Base-by-base conservation (phyloP, 176 grass and related monocot genomes). In the Oropetium thomaeum region DNA sequence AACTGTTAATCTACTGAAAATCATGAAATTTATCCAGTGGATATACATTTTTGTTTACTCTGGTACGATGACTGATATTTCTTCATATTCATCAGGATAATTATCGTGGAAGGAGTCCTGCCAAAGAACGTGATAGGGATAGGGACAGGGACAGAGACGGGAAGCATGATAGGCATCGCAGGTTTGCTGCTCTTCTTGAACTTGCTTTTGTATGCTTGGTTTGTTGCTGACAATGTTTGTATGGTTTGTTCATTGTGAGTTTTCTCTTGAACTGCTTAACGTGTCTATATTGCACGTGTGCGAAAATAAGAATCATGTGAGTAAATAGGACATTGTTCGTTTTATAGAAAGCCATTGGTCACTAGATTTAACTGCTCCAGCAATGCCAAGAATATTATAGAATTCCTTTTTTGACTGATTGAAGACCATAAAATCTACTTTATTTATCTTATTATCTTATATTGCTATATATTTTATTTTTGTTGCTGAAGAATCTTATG, bases 71-170 rank as follows among this genome's bases (percentile, higher is more conserved):
- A 79, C 57, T 60, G 3, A 27, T 74, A 26, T 74, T 84, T 58
- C n/a, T 17, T n/a, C 10, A 7, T 72, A 53, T 69, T 61, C 73
- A 57, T 31, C 73, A 99, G 89, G 92, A 84, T 34, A 70, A 86
- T 55, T 78, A 92, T 79, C 86, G 59, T 77, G 96, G 96, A 74
- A 86, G 96, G 62, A 99, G 87, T 60, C 89, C 84, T n/a, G 62
- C 69, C 26, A 86, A 79, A 75, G 95, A 93, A 43, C 72, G 84
- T 41, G 96, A 93, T 23, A 62, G 79, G 13, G 91, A 96, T 23
- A 49, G 81, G 33, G n/a, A n/a, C n/a, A n/a, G n/a, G n/a, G 90
- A 90, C 2, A 62, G 80, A 14, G 90, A 92, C 17, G 82, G 85
- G 66, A 87, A 96, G 19, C 65, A 86, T 10, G 83, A 93, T 52